Evolutionary conservation across 495 filamentous ascomycete species (phyloP), one percentile per base, ranked within the genome.

Genomic region (Corynascus novoguineensis): DNA sequence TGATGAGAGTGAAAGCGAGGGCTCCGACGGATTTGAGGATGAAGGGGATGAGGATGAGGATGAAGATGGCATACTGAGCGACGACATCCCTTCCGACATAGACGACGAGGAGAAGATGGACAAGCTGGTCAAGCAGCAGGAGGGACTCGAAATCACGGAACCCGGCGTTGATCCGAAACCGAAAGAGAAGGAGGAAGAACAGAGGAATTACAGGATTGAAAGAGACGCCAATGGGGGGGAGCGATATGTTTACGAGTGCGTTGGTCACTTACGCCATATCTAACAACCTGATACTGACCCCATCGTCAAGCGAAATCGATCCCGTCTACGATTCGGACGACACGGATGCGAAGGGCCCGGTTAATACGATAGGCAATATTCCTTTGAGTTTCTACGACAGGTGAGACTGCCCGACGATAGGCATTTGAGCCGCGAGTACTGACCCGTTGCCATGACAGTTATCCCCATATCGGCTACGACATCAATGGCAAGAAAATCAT

Each of bases 401-500:
- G 44, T 97, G 14, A 9, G 60, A 12, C 5, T 17, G 21, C 11
- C 19, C 1, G 11, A 4, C 10, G 5, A 0, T 7, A n/a, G 6
- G 3, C 0, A n/a, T n/a, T 32, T 9, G 12, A 7, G 12, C 21
- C 27, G 27, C 31, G 47, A 5, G n/a, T 41, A 11, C 37, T 57
- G 22, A 54, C 27, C n/a, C 9, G 41, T 8, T 19, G 1, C 24
- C 6, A 38, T 14, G 35, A 40, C 22, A 68, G 65, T 49, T 70
- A 96, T 67, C 93, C 95, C 52, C 93, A 98, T 70, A 96, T 98
- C 69, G 93, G 93, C 40, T 98, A 98, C 72, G 88, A 97, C 68
- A 96, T 98, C 72, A 95, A 98, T 73, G 93, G 93, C 70, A 96
- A 91, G 78, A 95, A 89, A 71, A 95, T 98, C 54, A 86, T 95